These are phyloP conservation scores for Cyclotella choctawhatcheeana DNA, from an alignment of 108 stramenopile genomes.

Conservation along the genomic window DNA sequence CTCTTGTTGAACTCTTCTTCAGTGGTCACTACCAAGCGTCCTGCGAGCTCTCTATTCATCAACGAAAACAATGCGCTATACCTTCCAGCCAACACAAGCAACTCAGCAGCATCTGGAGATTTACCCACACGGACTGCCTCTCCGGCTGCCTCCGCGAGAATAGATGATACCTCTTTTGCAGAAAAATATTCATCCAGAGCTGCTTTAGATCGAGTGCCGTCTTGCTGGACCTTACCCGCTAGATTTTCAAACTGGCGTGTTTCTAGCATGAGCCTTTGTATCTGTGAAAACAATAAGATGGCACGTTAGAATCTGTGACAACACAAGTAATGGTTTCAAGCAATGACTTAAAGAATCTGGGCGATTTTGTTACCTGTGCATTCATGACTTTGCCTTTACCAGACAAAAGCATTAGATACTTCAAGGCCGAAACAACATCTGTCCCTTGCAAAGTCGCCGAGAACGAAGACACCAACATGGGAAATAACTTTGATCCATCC, in stretches of 20 bases:
- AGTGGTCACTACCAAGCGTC: slow-evolving; percentile 44
- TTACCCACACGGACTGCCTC: slow-evolving; percentile 46
- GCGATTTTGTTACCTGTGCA: slow-evolving; percentile 41
- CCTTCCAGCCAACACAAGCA: slow-evolving; percentile 53
- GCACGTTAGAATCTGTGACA: too few relatives aligned
- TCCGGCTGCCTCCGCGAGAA: slow-evolving; percentile 59
- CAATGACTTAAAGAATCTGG: too few relatives aligned
- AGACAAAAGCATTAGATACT: slow-evolving; percentile 44
- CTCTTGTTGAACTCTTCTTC: slow-evolving; percentile 48
- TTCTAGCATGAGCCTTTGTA: slow-evolving; percentile 52
- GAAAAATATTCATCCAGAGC: slow-evolving; percentile 67
- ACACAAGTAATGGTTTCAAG: not conserved
- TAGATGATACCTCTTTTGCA: slow-evolving; percentile 53
- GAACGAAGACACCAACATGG: slow-evolving; percentile 46
- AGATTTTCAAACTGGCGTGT: slow-evolving; percentile 52
- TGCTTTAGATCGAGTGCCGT: slow-evolving; percentile 52
- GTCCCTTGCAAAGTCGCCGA: slow-evolving; percentile 51
- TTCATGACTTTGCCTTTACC: slow-evolving; percentile 33
- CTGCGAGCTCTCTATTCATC: slow-evolving; percentile 60
- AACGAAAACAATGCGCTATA: slow-evolving; percentile 54
- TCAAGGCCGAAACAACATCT: slow-evolving; percentile 47
- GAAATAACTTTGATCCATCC: slow-evolving; percentile 22
- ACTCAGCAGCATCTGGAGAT: slow-evolving; percentile 53
- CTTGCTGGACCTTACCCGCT: slow-evolving; percentile 45
- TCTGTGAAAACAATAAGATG: not conserved